These are phyloP conservation scores for Dactylorhiza incarnata DNA, from an alignment of 106 monocot genomes.

Conservation along the genomic window DNA sequence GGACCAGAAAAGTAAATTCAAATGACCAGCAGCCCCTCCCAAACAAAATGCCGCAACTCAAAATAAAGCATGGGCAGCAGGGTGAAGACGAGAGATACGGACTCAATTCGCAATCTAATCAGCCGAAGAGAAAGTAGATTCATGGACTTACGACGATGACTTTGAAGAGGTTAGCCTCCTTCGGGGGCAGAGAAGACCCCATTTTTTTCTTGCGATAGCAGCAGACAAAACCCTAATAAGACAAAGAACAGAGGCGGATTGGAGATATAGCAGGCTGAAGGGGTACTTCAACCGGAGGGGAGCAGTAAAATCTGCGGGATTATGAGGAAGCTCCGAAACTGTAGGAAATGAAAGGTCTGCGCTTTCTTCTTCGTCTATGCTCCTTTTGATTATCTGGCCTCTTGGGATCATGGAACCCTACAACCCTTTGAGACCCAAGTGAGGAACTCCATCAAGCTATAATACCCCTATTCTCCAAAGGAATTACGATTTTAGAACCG, in stretches of 20 bases:
- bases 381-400: not conserved
- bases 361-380: not conserved
- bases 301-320: not conserved
- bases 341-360: not conserved
- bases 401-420: constrained; percentile 9
- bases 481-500: not conserved
- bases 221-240: not conserved
- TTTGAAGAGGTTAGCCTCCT: constrained; percentile 98
- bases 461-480: not conserved
- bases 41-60: not conserved
- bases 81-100: not conserved
- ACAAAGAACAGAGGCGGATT: not conserved
- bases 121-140: not conserved
- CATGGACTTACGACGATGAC: constrained; percentile 81
- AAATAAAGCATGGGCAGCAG: not conserved
- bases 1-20: not conserved
- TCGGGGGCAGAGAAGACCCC: constrained; percentile 72
- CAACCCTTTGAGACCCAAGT: not conserved
- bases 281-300: not conserved
- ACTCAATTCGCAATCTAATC: not conserved
- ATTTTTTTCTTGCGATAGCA: constrained; percentile 17
- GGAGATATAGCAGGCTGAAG: not conserved
- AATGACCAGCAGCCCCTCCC: not conserved
- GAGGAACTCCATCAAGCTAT: not conserved
- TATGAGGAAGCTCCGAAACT: not conserved